Evolutionary conservation across 2,329 filamentous ascomycete genomes (phyloP), one percentile per base, ranked within the genome.

Genomic region (Mycocentrospora acerina): DNA sequence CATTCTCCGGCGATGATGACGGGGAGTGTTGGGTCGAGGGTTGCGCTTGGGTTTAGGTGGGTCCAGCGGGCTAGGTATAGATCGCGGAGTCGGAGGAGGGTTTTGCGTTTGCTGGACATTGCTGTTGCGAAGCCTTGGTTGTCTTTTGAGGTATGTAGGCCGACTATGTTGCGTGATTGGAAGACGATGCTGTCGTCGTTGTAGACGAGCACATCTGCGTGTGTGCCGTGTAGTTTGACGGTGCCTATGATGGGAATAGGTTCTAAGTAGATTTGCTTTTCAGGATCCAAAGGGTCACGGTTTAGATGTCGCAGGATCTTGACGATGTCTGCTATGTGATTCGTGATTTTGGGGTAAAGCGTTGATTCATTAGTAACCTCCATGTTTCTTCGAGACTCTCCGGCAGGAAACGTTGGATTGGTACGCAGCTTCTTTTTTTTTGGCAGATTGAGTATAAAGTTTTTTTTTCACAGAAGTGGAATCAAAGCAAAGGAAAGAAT

Each of bases 181-280:
- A 62, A 47, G 11, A 46, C 17, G 22, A 64, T 53, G 10, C 15
- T 45, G 13, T 59, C 24, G 29, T 57, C 41, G 8, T 18, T 24
- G 24, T 52, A 35, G 22, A 65, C 29, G 4, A 63, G 44, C 4
- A 66, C 61, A 29, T 64, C 60, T 22, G 54, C 55, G 26, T 64
- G 64, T 1, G 59, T 63, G 17, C 63, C 61, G 37, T 64, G 63
- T 12, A 66, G 47, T 22, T 64, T 67, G 27, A 61, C 51, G 7
- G 53, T 63, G 25, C 58, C 62, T 2, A 55, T 18, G 2, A 66
- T 48, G 7, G 50, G 46, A 7, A 61, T 51, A 2, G 51, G 38
- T 2, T 32, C 25, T 10, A 51, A 16, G 2, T 18, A 29, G 2
- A 40, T 13, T 24, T 50, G 30, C 11, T 32, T 4, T 5, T 53